phyloP scores from a whole-genome alignment of 768 basidiomycete genomes.

The Termitomyces sp. region DNA sequence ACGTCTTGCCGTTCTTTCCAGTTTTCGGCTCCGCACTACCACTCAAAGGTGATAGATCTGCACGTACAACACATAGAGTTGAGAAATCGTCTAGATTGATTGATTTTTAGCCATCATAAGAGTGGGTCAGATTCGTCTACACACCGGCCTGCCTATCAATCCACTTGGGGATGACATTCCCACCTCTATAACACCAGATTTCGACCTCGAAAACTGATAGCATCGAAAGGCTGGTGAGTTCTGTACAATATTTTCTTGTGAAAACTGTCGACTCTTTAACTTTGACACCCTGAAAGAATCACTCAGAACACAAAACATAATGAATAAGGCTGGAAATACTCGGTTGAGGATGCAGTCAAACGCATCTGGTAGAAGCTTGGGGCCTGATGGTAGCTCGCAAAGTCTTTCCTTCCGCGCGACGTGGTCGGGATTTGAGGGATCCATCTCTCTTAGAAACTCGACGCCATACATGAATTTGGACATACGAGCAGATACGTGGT shows the following conservation, averaged over 20 bases:
- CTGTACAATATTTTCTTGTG: slow-evolving; percentile 77
- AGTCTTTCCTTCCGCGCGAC: slow-evolving; percentile 55
- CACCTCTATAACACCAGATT: slow-evolving; percentile 82
- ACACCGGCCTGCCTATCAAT: slow-evolving; percentile 56
- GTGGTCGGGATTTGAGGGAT: slow-evolving; percentile 63
- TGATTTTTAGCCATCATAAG: neutral
- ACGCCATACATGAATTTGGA: slow-evolving; percentile 82
- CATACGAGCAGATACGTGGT: slow-evolving; percentile 77
- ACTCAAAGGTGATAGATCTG: slow-evolving; percentile 68
- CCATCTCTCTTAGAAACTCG: slow-evolving; percentile 67
- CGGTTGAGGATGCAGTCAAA: slow-evolving; percentile 76
- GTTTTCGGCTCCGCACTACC: slow-evolving; percentile 66
- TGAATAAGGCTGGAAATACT: slow-evolving; percentile 31
- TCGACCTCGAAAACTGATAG: slow-evolving; percentile 80
- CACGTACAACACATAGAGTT: slow-evolving; percentile 73
- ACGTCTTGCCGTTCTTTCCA: slow-evolving; percentile 61
- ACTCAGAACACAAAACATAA: neutral
- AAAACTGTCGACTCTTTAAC: slow-evolving; percentile 82
- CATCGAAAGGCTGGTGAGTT: slow-evolving; percentile 70
- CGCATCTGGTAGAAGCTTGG: slow-evolving; percentile 72
- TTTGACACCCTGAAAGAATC: slow-evolving; percentile 48
- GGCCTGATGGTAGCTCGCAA: slow-evolving; percentile 73
- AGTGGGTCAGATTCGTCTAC: slow-evolving; percentile 8
- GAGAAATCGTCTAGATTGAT: slow-evolving; percentile 54
- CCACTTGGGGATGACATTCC: slow-evolving; percentile 66